Percentiles rank a stretch among this genome's conserved stretches.
Conservation (phyloP, 139 green algal genomes). For the Tetradesmus lagerheimii region DNA sequence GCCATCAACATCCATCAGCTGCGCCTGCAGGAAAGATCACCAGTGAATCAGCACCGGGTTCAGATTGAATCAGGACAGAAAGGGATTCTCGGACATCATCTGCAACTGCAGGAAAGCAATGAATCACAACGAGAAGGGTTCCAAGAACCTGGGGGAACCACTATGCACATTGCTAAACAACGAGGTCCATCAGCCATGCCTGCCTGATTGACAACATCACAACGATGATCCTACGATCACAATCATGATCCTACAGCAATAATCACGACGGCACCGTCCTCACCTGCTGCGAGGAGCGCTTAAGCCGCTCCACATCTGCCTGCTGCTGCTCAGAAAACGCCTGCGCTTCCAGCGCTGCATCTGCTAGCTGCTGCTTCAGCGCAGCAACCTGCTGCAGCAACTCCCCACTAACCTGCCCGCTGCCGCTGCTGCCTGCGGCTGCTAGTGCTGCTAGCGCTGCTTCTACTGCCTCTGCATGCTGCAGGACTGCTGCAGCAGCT, state of each 20-base stretch:
- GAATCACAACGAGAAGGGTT: too few species aligned
- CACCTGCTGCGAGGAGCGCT: conserved; percentile 64
- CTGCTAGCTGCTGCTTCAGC: conserved; percentile 54
- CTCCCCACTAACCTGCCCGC: not conserved
- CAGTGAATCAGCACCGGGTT: too few species aligned
- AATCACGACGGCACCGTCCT: too few species aligned
- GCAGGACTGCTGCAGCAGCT: conserved; percentile 48
- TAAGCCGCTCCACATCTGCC: conserved; percentile 71
- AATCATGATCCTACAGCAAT: too few species aligned
- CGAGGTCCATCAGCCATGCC: too few species aligned
- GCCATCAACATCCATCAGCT: conserved; percentile 42
- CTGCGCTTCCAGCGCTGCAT: conserved; percentile 65
- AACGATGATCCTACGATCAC: too few species aligned
- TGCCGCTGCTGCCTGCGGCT: not conserved
- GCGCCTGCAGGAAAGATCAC: conserved; percentile 46
- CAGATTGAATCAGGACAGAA: too few species aligned
- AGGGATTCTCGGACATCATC: too few species aligned
- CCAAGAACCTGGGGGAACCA: too few species aligned
- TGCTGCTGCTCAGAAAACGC: conserved; percentile 68
- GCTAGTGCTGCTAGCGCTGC: not conserved
- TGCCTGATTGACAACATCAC: too few species aligned
- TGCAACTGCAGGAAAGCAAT: too few species aligned
- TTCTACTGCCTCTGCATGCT: conserved; percentile 56
- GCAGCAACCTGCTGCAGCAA: conserved; percentile 24
- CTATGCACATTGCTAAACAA: too few species aligned